Evolutionary conservation across 108 stramenopile genomes (phyloP), one percentile per base, ranked within the genome.

Genomic region (Nitzschia sp.): DNA sequence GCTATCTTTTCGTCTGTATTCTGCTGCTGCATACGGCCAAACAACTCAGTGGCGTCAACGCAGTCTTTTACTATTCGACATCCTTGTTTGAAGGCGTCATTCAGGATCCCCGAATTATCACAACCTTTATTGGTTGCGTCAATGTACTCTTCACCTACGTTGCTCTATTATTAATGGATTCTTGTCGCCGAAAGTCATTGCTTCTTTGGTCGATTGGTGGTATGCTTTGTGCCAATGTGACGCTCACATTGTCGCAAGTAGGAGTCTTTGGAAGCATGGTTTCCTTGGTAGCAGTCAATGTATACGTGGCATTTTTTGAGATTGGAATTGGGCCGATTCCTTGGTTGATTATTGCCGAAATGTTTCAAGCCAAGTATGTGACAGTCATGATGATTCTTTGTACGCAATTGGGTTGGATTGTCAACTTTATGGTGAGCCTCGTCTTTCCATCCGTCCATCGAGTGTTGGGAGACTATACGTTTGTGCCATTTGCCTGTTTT

Each of bases 61-160:
- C 92, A 15, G 89, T 96, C 45, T 96, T 96, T 64, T 95, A 90
- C 80, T 96, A 95, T 83, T 94, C 92, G 29, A 87, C 84, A 17
- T 75, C 75, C 23, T 90, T 96, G 76, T 92, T 95, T 59, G 84
- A 86, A 18, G 90, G 84, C 21, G 77, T 87, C 45, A 85, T 95
- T 47, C 85, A 85, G 62, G 75, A 94, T 79, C 89, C 89, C 6
- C 70, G 81, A n/a, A 18, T 87, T 26, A 87, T 82, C 17, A 88
- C 89, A 3, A 70, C 61, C 1, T 58, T 87, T 5, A 80, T 85
- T 26, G 90, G 79, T 0, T 70, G 35, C 13, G 77, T 91, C 23
- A 95, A 95, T 75, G 85, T 90, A 15, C n/a, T 83, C 1, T 91
- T 90, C 23, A 91, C 90, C 1, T 87, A 76, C 68, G 60, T 83